Evolutionary conservation across 495 filamentous ascomycete species (phyloP).

Genomic region (Trichoderma orchidacearum): DNA sequence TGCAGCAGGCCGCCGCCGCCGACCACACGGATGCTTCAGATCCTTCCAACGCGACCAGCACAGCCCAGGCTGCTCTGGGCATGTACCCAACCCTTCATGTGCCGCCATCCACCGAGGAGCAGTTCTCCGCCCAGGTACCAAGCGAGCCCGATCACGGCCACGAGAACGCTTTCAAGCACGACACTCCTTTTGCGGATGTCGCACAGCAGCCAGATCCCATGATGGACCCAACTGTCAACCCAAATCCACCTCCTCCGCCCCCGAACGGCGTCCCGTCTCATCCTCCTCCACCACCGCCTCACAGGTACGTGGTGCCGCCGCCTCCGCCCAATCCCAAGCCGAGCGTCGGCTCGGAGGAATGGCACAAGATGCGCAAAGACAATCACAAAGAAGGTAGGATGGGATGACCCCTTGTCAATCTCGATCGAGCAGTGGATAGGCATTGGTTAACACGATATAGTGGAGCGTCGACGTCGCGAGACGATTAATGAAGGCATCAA

Average conservation of each 20-base stretch:
- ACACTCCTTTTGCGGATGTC: conserved; percentile 4
- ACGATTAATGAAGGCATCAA: conserved; percentile 99
- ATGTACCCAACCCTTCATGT: conserved; percentile 56
- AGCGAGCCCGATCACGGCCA: conserved; percentile 18
- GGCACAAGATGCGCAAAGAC: conserved; percentile 94
- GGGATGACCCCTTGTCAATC: conserved; percentile 1
- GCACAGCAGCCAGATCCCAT: conserved; percentile 25
- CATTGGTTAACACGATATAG: conserved; percentile 26
- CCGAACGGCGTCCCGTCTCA: conserved; percentile 13
- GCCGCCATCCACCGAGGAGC: conserved; percentile 56
- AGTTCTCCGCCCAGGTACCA: conserved; percentile 38
- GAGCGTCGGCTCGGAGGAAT: conserved; percentile 87
- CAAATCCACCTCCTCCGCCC: conserved; percentile 6
- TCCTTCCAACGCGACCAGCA: conserved; percentile 41
- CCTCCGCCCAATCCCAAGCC: conserved; percentile 48
- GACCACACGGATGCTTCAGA: conserved; percentile 32
- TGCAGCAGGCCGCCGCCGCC: conserved; percentile 29
- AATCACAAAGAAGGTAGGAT: conserved; percentile 95
- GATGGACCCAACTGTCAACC: conserved; percentile 17
- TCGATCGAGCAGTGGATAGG: not conserved
- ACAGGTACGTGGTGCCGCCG: conserved; percentile 17
- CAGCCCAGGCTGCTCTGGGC: conserved; percentile 55
- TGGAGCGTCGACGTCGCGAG: conserved; percentile 92
- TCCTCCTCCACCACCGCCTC: conserved; percentile 2
- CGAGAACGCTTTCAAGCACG: conserved; percentile 14